Conservation (phyloP, 805 yeast species). For the Zygosaccharomyces lentus region DNA sequence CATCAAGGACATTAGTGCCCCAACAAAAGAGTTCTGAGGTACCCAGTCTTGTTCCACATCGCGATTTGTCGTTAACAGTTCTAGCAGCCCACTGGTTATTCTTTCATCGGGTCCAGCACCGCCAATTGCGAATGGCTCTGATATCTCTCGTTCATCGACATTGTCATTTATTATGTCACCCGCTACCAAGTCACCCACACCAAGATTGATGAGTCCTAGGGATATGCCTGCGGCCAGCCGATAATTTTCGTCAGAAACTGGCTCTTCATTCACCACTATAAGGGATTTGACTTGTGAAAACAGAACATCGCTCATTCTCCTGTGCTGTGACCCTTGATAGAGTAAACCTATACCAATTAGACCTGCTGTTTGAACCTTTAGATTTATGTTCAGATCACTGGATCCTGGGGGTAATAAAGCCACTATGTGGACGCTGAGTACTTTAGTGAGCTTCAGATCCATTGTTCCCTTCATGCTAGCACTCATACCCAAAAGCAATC, state of each 20-base stretch:
- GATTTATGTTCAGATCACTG: conserved; percentile 77
- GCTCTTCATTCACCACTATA: conserved; percentile 52
- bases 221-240: conserved; percentile 85
- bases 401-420: conserved; percentile 91
- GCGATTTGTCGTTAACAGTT: conserved; percentile 16
- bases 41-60: conserved; percentile 31
- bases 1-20: conserved; percentile 72
- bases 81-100: conserved; percentile 45
- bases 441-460: conserved; percentile 85
- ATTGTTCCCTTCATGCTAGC: conserved; percentile 79
- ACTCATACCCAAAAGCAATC: conserved; percentile 85
- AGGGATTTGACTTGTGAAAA: conserved; percentile 56
- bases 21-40: conserved; percentile 44
- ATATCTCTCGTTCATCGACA: conserved; percentile 55
- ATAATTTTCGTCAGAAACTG: conserved; percentile 69
- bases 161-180: conserved; percentile 40
- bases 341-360: conserved; percentile 84
- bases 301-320: conserved; percentile 79
- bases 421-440: conserved; percentile 86
- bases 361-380: conserved; percentile 87
- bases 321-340: conserved; percentile 70
- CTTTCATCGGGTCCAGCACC: conserved; percentile 12
- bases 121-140: background rate
- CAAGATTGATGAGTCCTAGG: conserved; percentile 77
- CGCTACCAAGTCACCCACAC: conserved; percentile 50